Base-by-base conservation (phyloP, 2,329 filamentous ascomycete genomes). In the Paracoccidioides brasiliensis region DNA sequence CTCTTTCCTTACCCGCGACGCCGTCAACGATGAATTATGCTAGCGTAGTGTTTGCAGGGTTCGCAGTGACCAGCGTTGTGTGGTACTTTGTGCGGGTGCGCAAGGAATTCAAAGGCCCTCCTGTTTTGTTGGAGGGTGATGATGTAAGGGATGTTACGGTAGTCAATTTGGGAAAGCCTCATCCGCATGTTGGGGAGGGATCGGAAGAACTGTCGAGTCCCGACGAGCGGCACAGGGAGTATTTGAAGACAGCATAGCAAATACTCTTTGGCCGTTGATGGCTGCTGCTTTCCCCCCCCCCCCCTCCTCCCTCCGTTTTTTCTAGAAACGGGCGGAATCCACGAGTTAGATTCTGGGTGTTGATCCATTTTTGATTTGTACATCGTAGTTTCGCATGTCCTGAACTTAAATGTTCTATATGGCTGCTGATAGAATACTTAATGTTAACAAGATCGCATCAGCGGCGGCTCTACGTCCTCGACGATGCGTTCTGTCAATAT, bases 61-160 rank as follows among this genome's bases (percentile, higher is more conserved):
- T 85, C 57, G 82, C 76, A 0, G 60, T 69, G 12, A 79, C 85
- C 57, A 83, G 80, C 52, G 67, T 82, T 9, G 59, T 72, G 3
- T 86, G 82, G 83, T 85, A 86, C 67, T 75, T 84, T 60, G 74
- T 73, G 1, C 79, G 81, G 63, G 83, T 81, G 6, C 72, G 82
- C 52, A 82, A 81, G 69, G 77, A 80, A 59, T 86, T 85, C 62
- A 82, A 74, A 3, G 83, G 83, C 0, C 83, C 83, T 30, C 71
- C 71, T 3, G 61, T 72, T 40, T 61, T 60, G 8, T 54, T 62
- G 5, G 65, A 70, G 3, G 66, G 70, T 41, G 57, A 59, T 43
- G 63, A 60, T 7, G 57, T 58, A 33, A 62, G 58, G 28, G 59
- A 64, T 7, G 66, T 63, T 3, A 63, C 51, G 14, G 55, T 55